Percentiles rank a stretch among this genome's conserved stretches.
Conservation (phyloP, 1,284 basidiomycete genomes). For the Cutaneotrichosporon cavernicola region DNA sequence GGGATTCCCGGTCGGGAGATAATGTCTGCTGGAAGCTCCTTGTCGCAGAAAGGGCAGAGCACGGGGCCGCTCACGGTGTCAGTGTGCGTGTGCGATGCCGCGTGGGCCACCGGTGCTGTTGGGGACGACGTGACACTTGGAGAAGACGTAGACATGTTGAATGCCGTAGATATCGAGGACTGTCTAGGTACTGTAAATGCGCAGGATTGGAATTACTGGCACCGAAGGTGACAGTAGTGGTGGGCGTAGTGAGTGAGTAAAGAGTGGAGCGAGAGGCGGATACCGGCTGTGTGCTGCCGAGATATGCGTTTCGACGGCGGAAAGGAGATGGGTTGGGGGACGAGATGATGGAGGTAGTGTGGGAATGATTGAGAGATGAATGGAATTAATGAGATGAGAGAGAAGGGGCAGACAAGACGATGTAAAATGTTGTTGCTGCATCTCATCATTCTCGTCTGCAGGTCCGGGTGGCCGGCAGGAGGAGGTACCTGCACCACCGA, state of each 20-base stretch:
- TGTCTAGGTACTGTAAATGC: neutral
- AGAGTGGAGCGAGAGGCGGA: neutral
- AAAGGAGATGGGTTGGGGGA: neutral
- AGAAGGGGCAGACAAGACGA: neutral
- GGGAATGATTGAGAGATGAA: neutral
- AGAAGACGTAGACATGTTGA: neutral
- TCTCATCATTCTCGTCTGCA: neutral
- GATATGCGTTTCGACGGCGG: neutral
- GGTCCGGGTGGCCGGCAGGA: neutral
- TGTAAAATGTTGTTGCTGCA: neutral
- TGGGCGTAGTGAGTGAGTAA: neutral
- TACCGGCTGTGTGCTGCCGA: neutral
- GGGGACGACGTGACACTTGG: neutral
- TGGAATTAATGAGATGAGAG: neutral
- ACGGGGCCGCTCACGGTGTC: slow-evolving; percentile 25
- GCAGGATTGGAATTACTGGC: neutral
- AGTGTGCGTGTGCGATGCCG: neutral
- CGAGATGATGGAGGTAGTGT: neutral
- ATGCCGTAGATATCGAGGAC: neutral
- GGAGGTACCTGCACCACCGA: too few species aligned
- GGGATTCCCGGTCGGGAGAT: slow-evolving; percentile 11
- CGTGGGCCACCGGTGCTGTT: neutral
- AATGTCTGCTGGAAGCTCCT: slow-evolving; percentile 39
- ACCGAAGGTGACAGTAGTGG: slow-evolving; percentile 1
- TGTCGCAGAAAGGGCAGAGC: slow-evolving; percentile 46